Percentiles rank a stretch among this genome's conserved stretches.
Conservation (phyloP, 2,329 filamentous ascomycete species). For the Claviceps maximensis region DNA sequence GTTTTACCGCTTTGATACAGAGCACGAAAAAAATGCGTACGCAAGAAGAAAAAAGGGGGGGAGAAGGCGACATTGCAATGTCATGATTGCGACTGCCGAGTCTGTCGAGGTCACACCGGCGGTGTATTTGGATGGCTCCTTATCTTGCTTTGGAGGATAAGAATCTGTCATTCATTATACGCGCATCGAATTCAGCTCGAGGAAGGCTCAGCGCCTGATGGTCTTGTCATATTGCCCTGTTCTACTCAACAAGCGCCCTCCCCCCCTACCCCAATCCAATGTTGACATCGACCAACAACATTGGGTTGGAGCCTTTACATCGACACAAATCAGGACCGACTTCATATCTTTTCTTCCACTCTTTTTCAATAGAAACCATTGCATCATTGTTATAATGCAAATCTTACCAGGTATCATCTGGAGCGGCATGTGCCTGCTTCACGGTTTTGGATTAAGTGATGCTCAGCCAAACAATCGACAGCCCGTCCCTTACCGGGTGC, state of each 20-base stretch:
- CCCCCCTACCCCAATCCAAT: not conserved
- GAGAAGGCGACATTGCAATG: not conserved
- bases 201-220: not conserved
- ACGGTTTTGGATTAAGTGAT: not conserved
- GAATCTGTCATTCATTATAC: not conserved
- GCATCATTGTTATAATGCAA: not conserved
- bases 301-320: not conserved
- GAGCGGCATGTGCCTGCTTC: conserved; percentile 1
- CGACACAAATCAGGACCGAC: not conserved
- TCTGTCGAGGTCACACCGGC: not conserved
- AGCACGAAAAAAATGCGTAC: not conserved
- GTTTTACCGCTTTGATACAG: not conserved
- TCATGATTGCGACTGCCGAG: not conserved
- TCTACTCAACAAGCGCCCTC: not conserved
- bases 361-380: not conserved
- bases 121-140: not conserved
- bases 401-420: not conserved
- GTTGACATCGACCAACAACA: not conserved
- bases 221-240: not conserved
- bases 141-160: not conserved
- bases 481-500: conserved; percentile 20
- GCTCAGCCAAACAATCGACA: not conserved
- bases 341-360: too few species aligned
- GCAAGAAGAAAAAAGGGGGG: not conserved
- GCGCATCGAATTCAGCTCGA: not conserved